Evolutionary conservation across 208 protist genomes (phyloP).

Genomic region (Balamuthia mandrillaris): DNA sequence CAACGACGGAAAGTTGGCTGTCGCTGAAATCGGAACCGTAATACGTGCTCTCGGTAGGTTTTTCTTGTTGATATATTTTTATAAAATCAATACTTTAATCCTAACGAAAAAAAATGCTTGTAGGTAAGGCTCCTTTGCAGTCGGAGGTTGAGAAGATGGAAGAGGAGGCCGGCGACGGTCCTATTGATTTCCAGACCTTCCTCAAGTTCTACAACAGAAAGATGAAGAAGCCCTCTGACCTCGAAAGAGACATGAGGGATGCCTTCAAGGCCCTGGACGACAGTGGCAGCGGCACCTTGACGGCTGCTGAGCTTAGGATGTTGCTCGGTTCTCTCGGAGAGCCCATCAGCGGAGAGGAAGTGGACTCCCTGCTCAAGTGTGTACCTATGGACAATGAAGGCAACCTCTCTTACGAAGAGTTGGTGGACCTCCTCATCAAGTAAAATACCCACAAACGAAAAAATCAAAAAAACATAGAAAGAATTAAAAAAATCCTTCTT

Average conservation of each 20-base stretch:
- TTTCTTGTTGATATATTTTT: background rate
- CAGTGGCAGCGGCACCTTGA: slow-evolving; percentile 1
- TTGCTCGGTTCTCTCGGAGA: slow-evolving; percentile 1
- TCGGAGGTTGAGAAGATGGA: background rate
- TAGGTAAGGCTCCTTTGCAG: slow-evolving; percentile 23
- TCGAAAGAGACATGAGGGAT: slow-evolving; percentile 30
- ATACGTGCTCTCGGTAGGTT: background rate
- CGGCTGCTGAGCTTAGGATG: background rate
- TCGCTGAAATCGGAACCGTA: background rate
- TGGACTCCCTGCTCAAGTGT: slow-evolving; percentile 7
- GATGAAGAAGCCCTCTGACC: background rate
- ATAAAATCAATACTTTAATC: background rate
- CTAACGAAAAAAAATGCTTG: background rate
- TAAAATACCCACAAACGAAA: too few relatives aligned
- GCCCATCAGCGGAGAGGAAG: background rate
- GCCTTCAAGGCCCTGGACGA: slow-evolving; percentile 6
- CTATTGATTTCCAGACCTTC: slow-evolving; percentile 18
- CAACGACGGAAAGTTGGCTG: background rate
- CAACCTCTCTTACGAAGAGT: slow-evolving; percentile 32
- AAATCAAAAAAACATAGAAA: too few relatives aligned
- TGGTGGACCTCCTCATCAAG: slow-evolving; percentile 8
- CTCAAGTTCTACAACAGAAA: background rate
- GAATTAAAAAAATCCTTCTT: too few relatives aligned
- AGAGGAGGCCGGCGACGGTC: background rate
- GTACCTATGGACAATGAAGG: background rate